Evolutionary conservation across 2,329 filamentous ascomycete genomes (phyloP).

Genomic region (Monosporascus sp.): DNA sequence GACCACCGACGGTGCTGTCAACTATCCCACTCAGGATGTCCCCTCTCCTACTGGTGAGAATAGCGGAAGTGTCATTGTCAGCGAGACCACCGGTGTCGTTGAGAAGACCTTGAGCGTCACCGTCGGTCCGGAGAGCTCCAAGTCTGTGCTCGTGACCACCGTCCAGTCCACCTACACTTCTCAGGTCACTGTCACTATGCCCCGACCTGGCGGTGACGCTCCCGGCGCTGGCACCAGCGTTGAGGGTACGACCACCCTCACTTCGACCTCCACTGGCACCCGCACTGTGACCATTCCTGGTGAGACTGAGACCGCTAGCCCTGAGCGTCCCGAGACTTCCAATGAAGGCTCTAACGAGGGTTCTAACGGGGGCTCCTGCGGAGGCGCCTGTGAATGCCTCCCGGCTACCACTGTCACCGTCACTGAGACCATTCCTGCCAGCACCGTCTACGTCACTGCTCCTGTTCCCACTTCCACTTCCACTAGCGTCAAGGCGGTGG

Average conservation of each 20-base stretch:
- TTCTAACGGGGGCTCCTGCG: constrained; percentile 8
- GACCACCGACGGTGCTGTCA: constrained; percentile 1
- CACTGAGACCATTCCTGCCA: constrained; percentile 23
- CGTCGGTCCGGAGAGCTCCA: constrained; percentile 22
- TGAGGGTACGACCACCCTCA: constrained; percentile 6
- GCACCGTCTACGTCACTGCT: constrained; percentile 26
- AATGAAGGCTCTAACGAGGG: constrained; percentile 4
- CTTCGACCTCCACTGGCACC: constrained; percentile 6
- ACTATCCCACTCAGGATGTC: constrained; percentile 1
- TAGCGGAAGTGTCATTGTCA: background rate
- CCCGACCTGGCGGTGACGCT: constrained; percentile 6
- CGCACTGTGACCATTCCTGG: background rate
- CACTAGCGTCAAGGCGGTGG: constrained; percentile 9
- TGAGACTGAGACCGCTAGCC: background rate
- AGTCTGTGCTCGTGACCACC: constrained; percentile 23
- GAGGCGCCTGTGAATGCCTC: constrained; percentile 10
- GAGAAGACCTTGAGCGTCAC: constrained; percentile 21
- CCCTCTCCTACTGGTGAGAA: constrained; percentile 1
- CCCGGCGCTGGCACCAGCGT: constrained; percentile 4
- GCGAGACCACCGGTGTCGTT: constrained; percentile 3
- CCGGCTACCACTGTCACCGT: constrained; percentile 23
- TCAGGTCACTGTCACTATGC: constrained; percentile 20
- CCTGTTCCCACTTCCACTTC: constrained; percentile 4
- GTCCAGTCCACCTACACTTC: constrained; percentile 25
- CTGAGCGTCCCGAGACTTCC: constrained; percentile 8